Percentiles rank a stretch among this genome's conserved stretches.
Evolutionary conservation across 805 yeast genomes (phyloP).

Genomic region (Debaryomyces castellii): DNA sequence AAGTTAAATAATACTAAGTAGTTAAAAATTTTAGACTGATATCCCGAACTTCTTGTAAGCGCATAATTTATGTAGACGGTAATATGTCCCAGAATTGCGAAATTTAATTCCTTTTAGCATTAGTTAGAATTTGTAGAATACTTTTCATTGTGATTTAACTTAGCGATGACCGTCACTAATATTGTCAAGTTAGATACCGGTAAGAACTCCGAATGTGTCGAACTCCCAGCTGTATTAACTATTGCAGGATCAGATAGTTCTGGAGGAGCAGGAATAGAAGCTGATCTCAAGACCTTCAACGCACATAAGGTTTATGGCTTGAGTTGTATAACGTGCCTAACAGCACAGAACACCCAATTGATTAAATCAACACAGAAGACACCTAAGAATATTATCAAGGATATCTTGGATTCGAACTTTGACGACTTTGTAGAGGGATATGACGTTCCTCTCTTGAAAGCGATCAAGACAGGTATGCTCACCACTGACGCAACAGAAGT

Average conservation of each 20-base stretch:
- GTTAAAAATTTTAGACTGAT: neutral
- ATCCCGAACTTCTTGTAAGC: slow-evolving; percentile 4
- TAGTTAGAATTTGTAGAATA: neutral
- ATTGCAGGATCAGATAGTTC: slow-evolving; percentile 80
- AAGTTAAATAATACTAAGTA: slow-evolving; percentile 7
- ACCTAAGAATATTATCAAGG: slow-evolving; percentile 41
- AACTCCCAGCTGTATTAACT: slow-evolving; percentile 26
- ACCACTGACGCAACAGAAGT: slow-evolving; percentile 53
- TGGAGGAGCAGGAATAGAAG: slow-evolving; percentile 93
- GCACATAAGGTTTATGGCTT: slow-evolving; percentile 75
- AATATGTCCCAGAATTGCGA: slow-evolving; percentile 7
- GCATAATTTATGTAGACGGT: slow-evolving; percentile 10
- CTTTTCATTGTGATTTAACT: neutral
- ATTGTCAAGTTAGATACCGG: neutral
- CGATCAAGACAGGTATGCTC: slow-evolving; percentile 79
- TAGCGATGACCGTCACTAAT: neutral
- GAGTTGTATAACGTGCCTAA: slow-evolving; percentile 75
- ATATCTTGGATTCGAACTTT: slow-evolving; percentile 53
- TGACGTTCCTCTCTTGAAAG: slow-evolving; percentile 44
- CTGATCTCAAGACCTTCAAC: slow-evolving; percentile 77
- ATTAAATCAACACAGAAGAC: slow-evolving; percentile 47
- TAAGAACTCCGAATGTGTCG: neutral
- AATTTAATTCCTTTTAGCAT: neutral
- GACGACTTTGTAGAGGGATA: slow-evolving; percentile 51
- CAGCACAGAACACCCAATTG: slow-evolving; percentile 69